Conservation (phyloP, 116 monocot genomes). For the Trichopus zeylanicus region DNA sequence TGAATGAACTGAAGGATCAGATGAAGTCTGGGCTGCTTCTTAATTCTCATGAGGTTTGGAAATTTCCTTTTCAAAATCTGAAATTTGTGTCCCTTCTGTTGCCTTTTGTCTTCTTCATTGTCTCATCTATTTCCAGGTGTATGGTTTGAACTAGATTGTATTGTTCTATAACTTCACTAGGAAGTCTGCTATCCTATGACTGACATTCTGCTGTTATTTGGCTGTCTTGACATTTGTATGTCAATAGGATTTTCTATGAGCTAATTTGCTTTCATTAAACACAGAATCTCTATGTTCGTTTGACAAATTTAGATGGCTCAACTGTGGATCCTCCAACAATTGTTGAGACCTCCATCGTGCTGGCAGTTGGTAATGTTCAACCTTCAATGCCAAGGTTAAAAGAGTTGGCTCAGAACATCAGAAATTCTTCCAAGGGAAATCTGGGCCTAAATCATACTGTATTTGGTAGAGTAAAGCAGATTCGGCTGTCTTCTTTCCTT, state of each 20-base stretch:
- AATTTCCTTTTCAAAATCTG: too few species aligned
- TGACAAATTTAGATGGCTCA: conserved; percentile 73
- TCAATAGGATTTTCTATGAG: background rate
- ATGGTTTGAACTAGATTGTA: too few species aligned
- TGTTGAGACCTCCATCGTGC: conserved; percentile 66
- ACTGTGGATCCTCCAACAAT: conserved; percentile 83
- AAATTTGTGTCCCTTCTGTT: too few species aligned
- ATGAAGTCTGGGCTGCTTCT: too few species aligned
- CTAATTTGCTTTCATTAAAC: conserved; percentile 12
- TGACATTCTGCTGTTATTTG: too few species aligned
- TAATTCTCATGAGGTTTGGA: conserved; percentile 74
- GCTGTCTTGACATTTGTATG: too few species aligned
- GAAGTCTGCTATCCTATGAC: too few species aligned
- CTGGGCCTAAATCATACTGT: conserved; percentile 90
- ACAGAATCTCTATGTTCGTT: conserved; percentile 81
- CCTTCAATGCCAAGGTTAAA: conserved; percentile 76
- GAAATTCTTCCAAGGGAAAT: conserved; percentile 57
- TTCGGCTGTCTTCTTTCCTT: conserved; percentile 77
- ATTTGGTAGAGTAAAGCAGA: conserved; percentile 98
- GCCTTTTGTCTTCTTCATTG: too few species aligned
- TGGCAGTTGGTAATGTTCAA: conserved; percentile 61
- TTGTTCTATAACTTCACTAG: too few species aligned
- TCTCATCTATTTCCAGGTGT: too few species aligned
- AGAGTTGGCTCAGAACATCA: conserved; percentile 73
- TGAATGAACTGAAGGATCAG: conserved; percentile 63